Conservation (phyloP, 2,329 filamentous ascomycete genomes). For the Paecilomyces formosus region DNA sequence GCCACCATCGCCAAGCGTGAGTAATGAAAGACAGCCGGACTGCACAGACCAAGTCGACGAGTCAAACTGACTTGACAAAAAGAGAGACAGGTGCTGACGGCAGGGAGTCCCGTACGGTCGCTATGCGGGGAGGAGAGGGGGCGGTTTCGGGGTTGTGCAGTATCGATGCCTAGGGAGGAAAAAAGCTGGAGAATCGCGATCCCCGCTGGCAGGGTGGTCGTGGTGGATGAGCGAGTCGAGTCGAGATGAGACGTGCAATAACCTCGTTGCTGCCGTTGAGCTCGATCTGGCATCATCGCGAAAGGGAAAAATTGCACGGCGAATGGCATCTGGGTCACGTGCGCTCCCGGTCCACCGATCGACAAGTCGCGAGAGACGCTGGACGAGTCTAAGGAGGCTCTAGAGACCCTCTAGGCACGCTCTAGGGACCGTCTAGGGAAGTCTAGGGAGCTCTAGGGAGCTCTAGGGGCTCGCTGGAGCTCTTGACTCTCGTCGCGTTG, state of each 20-base stretch:
- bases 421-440: not conserved
- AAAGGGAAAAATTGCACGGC: conserved; percentile 6
- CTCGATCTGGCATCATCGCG: conserved; percentile 4
- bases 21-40: not conserved
- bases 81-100: not conserved
- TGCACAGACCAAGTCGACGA: not conserved
- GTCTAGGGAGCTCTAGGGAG: not conserved
- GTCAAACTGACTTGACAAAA: no score
- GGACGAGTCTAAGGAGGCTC: not conserved
- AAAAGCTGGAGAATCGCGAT: not conserved
- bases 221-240: not conserved
- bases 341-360: not conserved
- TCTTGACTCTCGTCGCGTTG: not conserved
- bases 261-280: not conserved
- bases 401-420: not conserved
- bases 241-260: not conserved
- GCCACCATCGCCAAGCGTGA: not conserved
- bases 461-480: not conserved
- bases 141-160: not conserved
- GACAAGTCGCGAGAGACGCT: not conserved
- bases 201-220: not conserved
- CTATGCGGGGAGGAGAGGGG: not conserved
- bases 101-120: not conserved
- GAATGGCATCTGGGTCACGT: conserved; percentile 7
- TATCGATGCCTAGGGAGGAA: not conserved